Evolutionary conservation across 179 eudicot species (phyloP).

Genomic region (Beta lomatogona): DNA sequence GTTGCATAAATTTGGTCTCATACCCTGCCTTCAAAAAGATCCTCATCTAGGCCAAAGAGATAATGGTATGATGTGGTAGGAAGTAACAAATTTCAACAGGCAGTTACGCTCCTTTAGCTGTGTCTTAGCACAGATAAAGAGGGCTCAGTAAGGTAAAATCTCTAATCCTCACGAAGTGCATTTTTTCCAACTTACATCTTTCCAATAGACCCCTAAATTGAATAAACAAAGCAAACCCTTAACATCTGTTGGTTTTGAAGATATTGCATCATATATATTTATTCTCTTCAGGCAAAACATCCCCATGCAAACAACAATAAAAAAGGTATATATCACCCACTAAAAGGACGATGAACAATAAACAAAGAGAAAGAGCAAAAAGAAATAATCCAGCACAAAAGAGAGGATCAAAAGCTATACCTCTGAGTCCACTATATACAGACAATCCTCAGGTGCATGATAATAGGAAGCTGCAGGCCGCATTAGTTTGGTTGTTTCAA

Average conservation of each 20-base stretch:
- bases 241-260: neutral
- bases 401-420: slow-evolving; percentile 36
- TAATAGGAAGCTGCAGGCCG: slow-evolving; percentile 94
- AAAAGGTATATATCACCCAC: neutral
- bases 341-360: neutral
- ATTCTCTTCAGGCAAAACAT: neutral
- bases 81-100: neutral
- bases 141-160: neutral
- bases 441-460: slow-evolving; percentile 62
- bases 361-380: neutral
- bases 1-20: no score
- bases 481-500: slow-evolving; percentile 72
- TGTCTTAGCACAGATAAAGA: neutral
- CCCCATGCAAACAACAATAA: neutral
- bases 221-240: neutral
- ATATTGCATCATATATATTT: neutral
- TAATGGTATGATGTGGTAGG: neutral
- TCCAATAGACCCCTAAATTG: neutral
- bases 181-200: neutral
- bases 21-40: no score
- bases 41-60: neutral
- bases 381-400: neutral
- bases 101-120: neutral
- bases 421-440: slow-evolving; percentile 91
- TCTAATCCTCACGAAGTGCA: neutral